Base-by-base conservation (phyloP, 129 eudicot genomes). In the Ambrosia trifida region DNA sequence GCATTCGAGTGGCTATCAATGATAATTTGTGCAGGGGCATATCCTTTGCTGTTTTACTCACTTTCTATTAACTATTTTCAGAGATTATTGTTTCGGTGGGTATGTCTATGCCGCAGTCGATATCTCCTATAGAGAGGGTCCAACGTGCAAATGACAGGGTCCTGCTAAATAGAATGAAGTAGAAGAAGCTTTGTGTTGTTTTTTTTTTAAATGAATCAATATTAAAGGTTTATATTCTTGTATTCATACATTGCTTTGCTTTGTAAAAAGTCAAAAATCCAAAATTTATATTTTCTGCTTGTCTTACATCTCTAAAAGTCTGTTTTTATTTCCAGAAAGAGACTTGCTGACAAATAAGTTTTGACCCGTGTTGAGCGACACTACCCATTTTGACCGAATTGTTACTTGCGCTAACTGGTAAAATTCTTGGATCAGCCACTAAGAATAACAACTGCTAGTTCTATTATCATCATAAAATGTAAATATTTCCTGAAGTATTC, bases 1-100 rank as follows among this genome's bases (percentile, higher is more conserved):
- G 28, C 28, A 24, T 24, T 24, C 1, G 28, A 24, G 28, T 24
- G 28, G 28, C 28, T 24, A 24, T 24, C 43, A 36, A 36, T 36
- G 43, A 36, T 36, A 36, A 36, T 36, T 35, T 36, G 43, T 36
- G 43, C 7, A 36, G 6, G 6, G 43, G 0, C 7, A 36, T 36
- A 36, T 8, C 4, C 7, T 8, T 17, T 12, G 59, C 18, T 20
- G 14, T 19, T 38, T 36, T 30, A 53, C 65, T 7, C 2, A 24
- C 32, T 47, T 69, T 36, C 46, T 9, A 32, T 3, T 43, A 41
- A 38, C 31, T 59, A 33, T 24, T 77, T 84, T 47, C 96, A 91
- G 98, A 91, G 87, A 88, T 91, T 68, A 91, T 91, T 43, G 96
- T 91, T 58, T 91, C 98, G 3, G 96, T 89, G 70, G 98, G 98